A percentile compares a stretch with the other conserved stretches of the same genome.
Conservation (phyloP, 2,329 filamentous ascomycete genomes). For the Trichophyton benhamiae region DNA sequence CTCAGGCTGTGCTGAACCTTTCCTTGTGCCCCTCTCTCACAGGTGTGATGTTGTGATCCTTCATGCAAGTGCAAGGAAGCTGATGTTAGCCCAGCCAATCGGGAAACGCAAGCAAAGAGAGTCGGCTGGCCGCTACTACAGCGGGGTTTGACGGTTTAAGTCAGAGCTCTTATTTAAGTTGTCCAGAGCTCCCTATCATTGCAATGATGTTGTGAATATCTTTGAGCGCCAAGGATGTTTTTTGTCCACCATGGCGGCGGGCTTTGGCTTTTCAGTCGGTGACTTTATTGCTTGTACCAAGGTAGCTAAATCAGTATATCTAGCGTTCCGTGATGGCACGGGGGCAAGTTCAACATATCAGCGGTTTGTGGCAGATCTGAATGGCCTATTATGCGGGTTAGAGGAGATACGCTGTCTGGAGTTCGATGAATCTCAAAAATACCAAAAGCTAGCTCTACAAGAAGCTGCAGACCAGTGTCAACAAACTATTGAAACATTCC, state of each 20-base stretch:
- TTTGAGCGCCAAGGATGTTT: background rate
- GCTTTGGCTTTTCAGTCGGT: constrained; percentile 9
- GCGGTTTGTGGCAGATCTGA: constrained; percentile 3
- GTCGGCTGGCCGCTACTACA: background rate
- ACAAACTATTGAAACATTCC: background rate
- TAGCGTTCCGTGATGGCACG: constrained; percentile 3
- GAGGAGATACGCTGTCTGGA: background rate
- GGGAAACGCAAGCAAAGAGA: background rate
- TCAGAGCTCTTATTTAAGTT: background rate
- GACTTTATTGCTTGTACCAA: constrained; percentile 9
- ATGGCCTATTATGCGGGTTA: background rate
- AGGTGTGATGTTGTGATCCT: background rate
- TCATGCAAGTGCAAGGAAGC: background rate
- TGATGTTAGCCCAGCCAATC: background rate
- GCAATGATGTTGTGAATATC: background rate
- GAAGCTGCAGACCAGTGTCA: constrained; percentile 1
- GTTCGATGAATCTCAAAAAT: constrained; percentile 2
- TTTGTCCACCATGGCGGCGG: constrained; percentile 5
- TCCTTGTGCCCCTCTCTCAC: background rate
- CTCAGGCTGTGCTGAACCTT: background rate
- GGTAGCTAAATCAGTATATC: constrained; percentile 3
- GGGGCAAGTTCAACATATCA: constrained; percentile 2
- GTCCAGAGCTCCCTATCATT: background rate
- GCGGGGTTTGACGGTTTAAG: background rate
- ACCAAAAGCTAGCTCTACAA: background rate